A percentile compares a stretch with the other conserved stretches of the same genome.
Conservation (phyloP, 2,329 filamentous ascomycete species). For the Apiospora phragmitis region DNA sequence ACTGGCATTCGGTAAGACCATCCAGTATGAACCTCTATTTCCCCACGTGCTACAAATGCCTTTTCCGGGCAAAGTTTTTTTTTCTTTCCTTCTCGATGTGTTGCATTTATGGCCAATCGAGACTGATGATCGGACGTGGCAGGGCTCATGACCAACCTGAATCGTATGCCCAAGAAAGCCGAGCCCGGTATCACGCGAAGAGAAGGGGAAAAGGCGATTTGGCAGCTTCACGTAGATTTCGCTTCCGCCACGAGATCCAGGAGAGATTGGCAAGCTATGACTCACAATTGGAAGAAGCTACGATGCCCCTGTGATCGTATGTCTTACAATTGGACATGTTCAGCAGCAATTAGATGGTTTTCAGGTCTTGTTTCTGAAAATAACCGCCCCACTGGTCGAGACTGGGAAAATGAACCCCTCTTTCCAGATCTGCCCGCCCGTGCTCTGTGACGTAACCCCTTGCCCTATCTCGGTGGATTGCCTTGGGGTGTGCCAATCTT, state of each 20-base stretch:
- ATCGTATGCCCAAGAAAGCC: background rate
- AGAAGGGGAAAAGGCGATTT: background rate
- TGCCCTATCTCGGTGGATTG: background rate
- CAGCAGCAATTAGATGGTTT: too few relatives aligned
- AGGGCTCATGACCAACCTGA: background rate
- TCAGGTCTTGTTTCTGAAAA: background rate
- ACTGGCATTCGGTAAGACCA: background rate
- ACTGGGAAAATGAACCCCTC: background rate
- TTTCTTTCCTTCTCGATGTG: too few relatives aligned
- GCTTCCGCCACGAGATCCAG: background rate
- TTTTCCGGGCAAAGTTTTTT: background rate
- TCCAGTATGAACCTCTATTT: background rate
- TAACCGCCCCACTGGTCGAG: background rate
- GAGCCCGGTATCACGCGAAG: background rate
- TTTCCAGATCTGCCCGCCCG: background rate
- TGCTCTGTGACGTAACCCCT: slow-evolving; percentile 1
- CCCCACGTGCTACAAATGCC: background rate
- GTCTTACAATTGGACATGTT: background rate
- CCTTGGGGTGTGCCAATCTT: background rate
- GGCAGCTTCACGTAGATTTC: background rate
- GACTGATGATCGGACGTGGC: background rate
- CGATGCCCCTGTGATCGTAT: background rate
- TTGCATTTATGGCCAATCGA: background rate
- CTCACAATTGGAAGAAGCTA: background rate
- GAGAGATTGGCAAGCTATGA: background rate